Evolutionary conservation across 306 rosid species (phyloP).

Genomic region (Cajanus cajan): DNA sequence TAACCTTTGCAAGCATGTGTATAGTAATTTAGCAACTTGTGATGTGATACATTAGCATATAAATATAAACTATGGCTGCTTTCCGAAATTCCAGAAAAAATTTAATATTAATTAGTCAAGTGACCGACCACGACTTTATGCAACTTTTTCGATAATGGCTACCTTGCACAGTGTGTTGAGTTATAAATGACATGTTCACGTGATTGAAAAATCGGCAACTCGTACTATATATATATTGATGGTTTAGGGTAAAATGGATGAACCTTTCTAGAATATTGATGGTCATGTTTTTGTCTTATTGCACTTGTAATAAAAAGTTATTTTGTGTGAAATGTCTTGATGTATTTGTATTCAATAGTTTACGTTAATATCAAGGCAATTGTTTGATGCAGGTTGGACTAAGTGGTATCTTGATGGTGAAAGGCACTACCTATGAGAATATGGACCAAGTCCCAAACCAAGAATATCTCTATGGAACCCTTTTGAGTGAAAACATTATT

Average conservation of each 20-base stretch:
- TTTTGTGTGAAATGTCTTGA: background rate
- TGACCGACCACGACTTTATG: background rate
- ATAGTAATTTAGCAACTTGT: background rate
- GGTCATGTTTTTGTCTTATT: background rate
- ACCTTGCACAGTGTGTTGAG: background rate
- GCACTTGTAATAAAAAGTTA: background rate
- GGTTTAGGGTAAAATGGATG: background rate
- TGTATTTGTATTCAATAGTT: background rate
- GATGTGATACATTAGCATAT: background rate
- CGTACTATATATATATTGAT: background rate
- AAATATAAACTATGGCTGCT: background rate
- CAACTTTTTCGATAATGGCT: background rate
- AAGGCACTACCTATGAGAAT: constrained; percentile 67
- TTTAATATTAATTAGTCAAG: background rate
- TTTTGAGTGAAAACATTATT: constrained; percentile 70
- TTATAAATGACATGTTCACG: background rate
- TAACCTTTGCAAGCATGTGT: background rate
- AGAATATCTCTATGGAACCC: constrained; percentile 73
- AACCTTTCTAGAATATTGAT: background rate
- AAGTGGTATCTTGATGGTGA: constrained; percentile 91
- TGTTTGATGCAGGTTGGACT: constrained; percentile 66
- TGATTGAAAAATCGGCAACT: constrained; percentile 1
- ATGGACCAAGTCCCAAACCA: constrained; percentile 42
- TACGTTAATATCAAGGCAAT: background rate
- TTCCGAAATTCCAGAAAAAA: background rate